Base-by-base conservation (phyloP, 768 basidiomycete species). In the Artomyces pyxidatus region DNA sequence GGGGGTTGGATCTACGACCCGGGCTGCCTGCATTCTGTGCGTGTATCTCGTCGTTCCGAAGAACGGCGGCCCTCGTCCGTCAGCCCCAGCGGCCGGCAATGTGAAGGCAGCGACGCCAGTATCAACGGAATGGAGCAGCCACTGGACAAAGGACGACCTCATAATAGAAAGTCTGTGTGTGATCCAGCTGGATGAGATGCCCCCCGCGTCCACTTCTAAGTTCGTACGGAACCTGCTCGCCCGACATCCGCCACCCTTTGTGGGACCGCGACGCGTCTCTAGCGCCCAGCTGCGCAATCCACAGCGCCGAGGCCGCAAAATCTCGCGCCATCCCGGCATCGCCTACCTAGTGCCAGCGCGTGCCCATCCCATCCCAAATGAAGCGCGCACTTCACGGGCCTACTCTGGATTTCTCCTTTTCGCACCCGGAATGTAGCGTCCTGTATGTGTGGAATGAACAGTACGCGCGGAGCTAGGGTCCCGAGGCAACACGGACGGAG, bases 321-420 rank as follows among this genome's bases (percentile, higher is more conserved):
- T 48, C 41, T 46, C 50, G 42, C 46, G 7, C 46, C 45, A 41
- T 54, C 51, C 50, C 50, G 53, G 53, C 45, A 40, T 50, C 29
- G 46, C 53, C 50, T 54, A 52, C 53, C 50, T 44, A 50, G 40
- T 52, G 1, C 19, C 50, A 28, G 41, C 21, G 44, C 37, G 37
- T n/a, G n/a, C n/a, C 23, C 35, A 37, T 37, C 50, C 29, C 30
- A 41, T 25, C 37, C 45, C 37, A 37, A 9, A 14, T 30, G 42
- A 37, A 44, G 51, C 51, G 39, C 25, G 23, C 50, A 49, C 28
- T 19, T 14, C 39, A 40, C 22, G 22, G 19, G n/a, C 39, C 22
- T 40, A 40, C 17, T 40, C 39, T 11, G 39, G 39, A 11, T 11
- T 40, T n/a, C 39, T 14, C 39, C 39, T 23, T 40, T 40, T 40